These are phyloP conservation scores for Simmondsia chinensis DNA, from an alignment of 148 eudicot species.

Conservation along the genomic window DNA sequence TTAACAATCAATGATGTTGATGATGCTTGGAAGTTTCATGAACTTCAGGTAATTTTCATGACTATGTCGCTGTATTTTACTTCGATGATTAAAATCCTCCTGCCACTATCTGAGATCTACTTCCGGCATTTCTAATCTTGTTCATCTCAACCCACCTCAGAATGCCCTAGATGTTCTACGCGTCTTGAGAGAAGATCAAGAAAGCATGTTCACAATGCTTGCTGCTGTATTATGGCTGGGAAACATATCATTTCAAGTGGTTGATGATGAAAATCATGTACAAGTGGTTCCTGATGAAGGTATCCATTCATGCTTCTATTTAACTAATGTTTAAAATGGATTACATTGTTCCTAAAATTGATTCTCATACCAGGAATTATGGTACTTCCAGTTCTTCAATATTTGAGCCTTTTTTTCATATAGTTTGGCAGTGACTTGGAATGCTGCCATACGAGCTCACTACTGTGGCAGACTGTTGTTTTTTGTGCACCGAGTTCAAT, in stretches of 20 bases:
- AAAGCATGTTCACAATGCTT: slow-evolving; percentile 62
- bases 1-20: slow-evolving; percentile 50
- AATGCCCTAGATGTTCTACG: slow-evolving; percentile 58
- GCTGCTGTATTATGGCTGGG: slow-evolving; percentile 94
- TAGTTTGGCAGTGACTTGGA: too few relatives aligned
- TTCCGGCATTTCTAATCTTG: background rate
- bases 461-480: too few relatives aligned
- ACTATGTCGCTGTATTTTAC: background rate
- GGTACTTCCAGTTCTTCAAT: too few relatives aligned
- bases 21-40: slow-evolving; percentile 60
- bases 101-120: too few relatives aligned
- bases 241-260: slow-evolving; percentile 69
- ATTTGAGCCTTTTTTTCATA: too few relatives aligned
- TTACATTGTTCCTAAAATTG: background rate
- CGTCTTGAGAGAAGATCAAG: slow-evolving; percentile 61
- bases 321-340: background rate
- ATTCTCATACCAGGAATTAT: too few relatives aligned
- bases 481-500: too few relatives aligned
- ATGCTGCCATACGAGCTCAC: too few relatives aligned
- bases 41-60: slow-evolving; percentile 77
- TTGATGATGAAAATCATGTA: slow-evolving; percentile 64
- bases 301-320: slow-evolving; percentile 19
- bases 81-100: slow-evolving; percentile 1
- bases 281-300: slow-evolving; percentile 83
- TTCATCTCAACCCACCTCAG: slow-evolving; percentile 23